Conservation (phyloP, 2,329 filamentous ascomycete genomes). For the Geosmithia morbida region DNA sequence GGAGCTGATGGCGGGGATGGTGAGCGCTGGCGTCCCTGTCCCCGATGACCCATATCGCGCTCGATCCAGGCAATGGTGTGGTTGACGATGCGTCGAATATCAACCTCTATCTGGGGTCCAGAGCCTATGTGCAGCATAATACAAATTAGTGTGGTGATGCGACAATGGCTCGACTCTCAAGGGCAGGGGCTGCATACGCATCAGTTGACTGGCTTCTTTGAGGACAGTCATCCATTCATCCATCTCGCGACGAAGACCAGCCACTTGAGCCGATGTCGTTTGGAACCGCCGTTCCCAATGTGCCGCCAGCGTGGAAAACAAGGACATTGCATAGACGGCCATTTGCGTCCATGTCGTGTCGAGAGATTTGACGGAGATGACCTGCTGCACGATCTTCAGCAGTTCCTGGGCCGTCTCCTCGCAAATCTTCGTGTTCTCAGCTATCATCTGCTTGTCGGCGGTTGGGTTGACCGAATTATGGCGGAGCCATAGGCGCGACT, state of each 20-base stretch:
- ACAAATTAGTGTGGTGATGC: constrained; percentile 5
- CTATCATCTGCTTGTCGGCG: constrained; percentile 36
- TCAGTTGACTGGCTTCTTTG: constrained; percentile 47
- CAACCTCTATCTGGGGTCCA: constrained; percentile 25
- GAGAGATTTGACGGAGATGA: constrained; percentile 51
- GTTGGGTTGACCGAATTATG: constrained; percentile 47
- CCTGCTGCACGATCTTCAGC: constrained; percentile 40
- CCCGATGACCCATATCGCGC: constrained; percentile 22
- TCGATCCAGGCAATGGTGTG: constrained; percentile 38
- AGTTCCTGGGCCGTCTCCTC: constrained; percentile 51
- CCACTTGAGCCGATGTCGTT: constrained; percentile 42
- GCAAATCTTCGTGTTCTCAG: constrained; percentile 51
- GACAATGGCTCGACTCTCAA: too few relatives aligned
- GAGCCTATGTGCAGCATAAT: constrained; percentile 18
- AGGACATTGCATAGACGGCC: constrained; percentile 57
- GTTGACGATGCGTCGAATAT: constrained; percentile 32
- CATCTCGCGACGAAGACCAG: constrained; percentile 52
- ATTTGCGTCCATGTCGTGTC: constrained; percentile 70
- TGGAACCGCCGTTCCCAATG: constrained; percentile 52
- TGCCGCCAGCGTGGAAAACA: constrained; percentile 58
- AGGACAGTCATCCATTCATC: constrained; percentile 54
- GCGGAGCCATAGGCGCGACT: constrained; percentile 44
- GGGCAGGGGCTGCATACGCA: constrained; percentile 33
- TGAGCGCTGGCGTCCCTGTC: constrained; percentile 4
- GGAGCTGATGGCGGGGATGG: constrained; percentile 1